A percentile compares a stretch with the other conserved stretches of the same genome.
phyloP scores from a whole-genome alignment of 371 early-diverging fungal genomes.

The Capniomyces stellatus region DNA sequence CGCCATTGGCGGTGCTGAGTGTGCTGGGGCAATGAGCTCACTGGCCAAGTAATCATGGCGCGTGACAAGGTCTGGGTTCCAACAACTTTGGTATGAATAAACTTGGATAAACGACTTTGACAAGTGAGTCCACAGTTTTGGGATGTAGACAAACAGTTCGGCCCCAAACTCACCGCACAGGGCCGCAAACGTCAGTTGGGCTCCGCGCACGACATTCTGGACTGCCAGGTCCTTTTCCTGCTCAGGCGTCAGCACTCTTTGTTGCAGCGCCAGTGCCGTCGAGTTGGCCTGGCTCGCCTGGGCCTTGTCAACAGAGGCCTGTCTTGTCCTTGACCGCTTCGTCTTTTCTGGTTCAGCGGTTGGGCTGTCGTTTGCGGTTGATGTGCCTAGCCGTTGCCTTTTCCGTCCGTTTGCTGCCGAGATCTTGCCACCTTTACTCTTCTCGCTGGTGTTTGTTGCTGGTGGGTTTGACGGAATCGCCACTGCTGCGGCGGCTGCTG shows the following conservation, averaged over 20 bases:
- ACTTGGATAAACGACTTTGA: slow-evolving; percentile 26
- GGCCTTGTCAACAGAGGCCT: not conserved
- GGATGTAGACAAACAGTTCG: slow-evolving; percentile 43
- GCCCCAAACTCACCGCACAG: slow-evolving; percentile 55
- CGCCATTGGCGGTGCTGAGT: not conserved
- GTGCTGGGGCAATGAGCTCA: not conserved
- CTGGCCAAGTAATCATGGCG: not conserved
- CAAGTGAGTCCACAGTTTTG: slow-evolving; percentile 64
- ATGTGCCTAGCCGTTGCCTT: not conserved
- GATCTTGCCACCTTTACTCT: not conserved
- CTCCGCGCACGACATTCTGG: slow-evolving; percentile 62
- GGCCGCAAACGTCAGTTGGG: slow-evolving; percentile 44
- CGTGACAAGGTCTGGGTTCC: not conserved
- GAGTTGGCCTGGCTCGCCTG: slow-evolving; percentile 8
- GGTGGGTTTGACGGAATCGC: not conserved
- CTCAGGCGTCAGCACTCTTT: slow-evolving; percentile 31
- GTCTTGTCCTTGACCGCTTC: not conserved
- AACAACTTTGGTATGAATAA: slow-evolving; percentile 13
- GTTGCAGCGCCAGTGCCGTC: not conserved
- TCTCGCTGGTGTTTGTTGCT: slow-evolving; percentile 6
- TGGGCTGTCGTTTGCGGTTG: not conserved
- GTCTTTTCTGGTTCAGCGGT: not conserved
- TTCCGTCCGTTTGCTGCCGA: not conserved
- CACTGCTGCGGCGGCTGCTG: not conserved
- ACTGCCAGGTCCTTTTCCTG: slow-evolving; percentile 28